A percentile compares a stretch with the other conserved stretches of the same genome.
phyloP scores from a whole-genome alignment of 2,329 filamentous ascomycete genomes.

The Aspergillus hortae region DNA sequence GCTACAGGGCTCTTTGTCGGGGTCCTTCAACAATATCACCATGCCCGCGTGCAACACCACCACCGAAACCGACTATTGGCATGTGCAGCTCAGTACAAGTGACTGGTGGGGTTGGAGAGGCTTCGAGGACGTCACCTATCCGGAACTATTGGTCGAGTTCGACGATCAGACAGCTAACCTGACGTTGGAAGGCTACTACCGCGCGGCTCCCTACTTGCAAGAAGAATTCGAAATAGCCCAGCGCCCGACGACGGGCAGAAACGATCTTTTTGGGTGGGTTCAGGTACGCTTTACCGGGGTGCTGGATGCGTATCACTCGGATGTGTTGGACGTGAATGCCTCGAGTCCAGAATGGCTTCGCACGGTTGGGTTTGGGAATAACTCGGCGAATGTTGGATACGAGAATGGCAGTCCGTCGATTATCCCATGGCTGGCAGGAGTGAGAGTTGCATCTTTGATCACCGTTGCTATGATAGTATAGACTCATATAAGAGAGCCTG shows the following conservation, averaged over 20 bases:
- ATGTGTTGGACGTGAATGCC: constrained; percentile 9
- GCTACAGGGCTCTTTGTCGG: not conserved
- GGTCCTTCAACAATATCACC: not conserved
- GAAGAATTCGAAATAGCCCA: not conserved
- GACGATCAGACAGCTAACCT: constrained; percentile 1
- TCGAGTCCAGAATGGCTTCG: constrained; percentile 9
- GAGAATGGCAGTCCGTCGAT: not conserved
- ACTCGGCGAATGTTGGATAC: constrained; percentile 13
- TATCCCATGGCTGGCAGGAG: not conserved
- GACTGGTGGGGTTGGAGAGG: not conserved
- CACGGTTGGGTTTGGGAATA: constrained; percentile 15
- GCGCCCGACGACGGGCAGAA: not conserved
- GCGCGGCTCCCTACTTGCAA: not conserved
- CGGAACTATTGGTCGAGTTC: constrained; percentile 4
- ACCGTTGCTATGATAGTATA: not conserved
- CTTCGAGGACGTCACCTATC: not conserved
- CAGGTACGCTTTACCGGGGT: constrained; percentile 8
- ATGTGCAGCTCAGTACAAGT: not conserved
- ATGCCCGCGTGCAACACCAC: not conserved
- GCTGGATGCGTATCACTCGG: constrained; percentile 16
- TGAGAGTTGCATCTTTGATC: not conserved
- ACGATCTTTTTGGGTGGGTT: not conserved
- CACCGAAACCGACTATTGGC: not conserved
- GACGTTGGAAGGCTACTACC: not conserved
- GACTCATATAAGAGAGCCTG: not conserved